Percentiles rank a stretch among this genome's conserved stretches.
phyloP scores from a whole-genome alignment of 148 eudicot genomes.

The Suaeda aralocaspica region DNA sequence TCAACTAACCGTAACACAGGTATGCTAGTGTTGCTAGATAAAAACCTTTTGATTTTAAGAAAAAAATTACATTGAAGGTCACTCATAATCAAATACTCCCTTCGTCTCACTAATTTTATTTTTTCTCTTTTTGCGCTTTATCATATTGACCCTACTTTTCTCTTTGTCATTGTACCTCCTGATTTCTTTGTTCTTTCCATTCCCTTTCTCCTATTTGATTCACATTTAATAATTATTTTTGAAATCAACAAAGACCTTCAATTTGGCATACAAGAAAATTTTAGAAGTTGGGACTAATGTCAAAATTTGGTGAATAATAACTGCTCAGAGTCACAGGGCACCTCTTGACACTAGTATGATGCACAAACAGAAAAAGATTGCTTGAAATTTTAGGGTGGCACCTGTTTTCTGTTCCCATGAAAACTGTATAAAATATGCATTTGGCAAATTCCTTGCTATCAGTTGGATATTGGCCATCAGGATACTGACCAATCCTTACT shows the following conservation, averaged over 20 bases:
- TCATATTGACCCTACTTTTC: too few relatives aligned
- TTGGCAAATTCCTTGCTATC: constrained; percentile 89
- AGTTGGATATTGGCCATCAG: constrained; percentile 77
- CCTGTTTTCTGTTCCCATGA: constrained; percentile 98
- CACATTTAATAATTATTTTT: too few relatives aligned
- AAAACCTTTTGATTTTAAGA: background rate
- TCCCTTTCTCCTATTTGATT: too few relatives aligned
- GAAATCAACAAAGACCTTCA: too few relatives aligned
- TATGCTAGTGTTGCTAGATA: background rate
- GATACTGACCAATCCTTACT: constrained; percentile 78
- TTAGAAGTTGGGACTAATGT: background rate
- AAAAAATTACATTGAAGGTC: background rate
- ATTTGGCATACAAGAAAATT: too few relatives aligned
- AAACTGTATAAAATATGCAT: constrained; percentile 86
- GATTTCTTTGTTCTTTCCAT: too few relatives aligned
- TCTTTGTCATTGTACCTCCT: too few relatives aligned
- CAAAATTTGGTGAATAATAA: too few relatives aligned
- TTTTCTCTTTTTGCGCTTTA: too few relatives aligned
- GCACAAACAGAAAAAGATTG: constrained; percentile 1
- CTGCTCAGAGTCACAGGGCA: background rate
- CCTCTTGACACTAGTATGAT: background rate
- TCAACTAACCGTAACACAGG: too few relatives aligned
- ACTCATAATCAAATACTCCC: background rate
- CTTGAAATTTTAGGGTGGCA: constrained; percentile 10
- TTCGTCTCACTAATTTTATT: too few relatives aligned